Base-by-base conservation (phyloP, 1,139 yeast genomes). In the Lodderomyces pseudojiufengensis region DNA sequence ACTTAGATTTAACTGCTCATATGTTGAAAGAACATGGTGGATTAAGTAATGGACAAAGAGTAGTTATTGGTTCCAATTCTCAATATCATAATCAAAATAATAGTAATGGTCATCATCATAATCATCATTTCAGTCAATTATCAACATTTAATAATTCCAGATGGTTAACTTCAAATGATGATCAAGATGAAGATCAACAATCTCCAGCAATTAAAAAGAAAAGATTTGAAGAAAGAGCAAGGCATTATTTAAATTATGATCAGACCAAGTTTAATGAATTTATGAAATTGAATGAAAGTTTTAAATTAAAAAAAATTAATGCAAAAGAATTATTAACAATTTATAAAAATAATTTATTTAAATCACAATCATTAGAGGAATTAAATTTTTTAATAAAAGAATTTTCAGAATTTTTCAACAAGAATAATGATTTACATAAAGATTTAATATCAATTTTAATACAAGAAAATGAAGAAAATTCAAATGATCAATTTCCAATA, bases 1-100 rank as follows among this genome's bases (percentile, higher is more conserved):
- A 86, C 40, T 63, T 88, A 43, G 97, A 88, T 50, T 65, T 92
- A 36, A 82, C 86, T 35, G 94, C 95, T 2, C 98, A 92, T 57
- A 82, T 87, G 81, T 63, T 87, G 35, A 78, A 79, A 46, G 92
- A 84, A 45, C 98, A 92, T 58, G 83, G 90, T 4, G 76, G 77
- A 3, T 47, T 47, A 47, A 72, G 77, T n/a, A 72, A 73, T 2
- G 70, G 69, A 34, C 65, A 63, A 27, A 50, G 67, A 31, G 50
- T 69, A 16, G 63, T 72, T 0, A 57, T 71, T 36, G 77, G 77
- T 2, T 59, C 70, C 2, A 56, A 70, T 9, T 54, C 61, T 10
- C 68, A 74, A 24, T 83, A 76, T 52, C 26, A 26, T 9, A 24
- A 26, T 20, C 20, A 18, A 18, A 18, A 18, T 7, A 18, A 18